These are phyloP conservation scores for Boletus tylopilopsis DNA, from an alignment of 768 basidiomycete species.

Conservation along the genomic window DNA sequence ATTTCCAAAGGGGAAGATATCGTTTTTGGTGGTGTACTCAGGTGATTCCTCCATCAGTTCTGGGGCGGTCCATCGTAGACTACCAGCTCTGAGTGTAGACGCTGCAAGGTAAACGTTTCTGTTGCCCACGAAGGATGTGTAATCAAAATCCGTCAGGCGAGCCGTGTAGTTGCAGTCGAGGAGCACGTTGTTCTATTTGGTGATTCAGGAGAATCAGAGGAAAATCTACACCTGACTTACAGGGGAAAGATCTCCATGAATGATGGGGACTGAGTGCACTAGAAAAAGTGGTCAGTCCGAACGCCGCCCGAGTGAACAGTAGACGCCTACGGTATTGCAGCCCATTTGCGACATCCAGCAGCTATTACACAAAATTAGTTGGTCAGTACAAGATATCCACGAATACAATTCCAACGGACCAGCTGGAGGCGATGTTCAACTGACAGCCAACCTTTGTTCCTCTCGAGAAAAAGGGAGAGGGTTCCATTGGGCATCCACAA, in stretches of 20 bases:
- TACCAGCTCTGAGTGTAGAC: conserved; percentile 30
- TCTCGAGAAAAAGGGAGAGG: neutral
- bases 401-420: neutral
- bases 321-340: conserved; percentile 3
- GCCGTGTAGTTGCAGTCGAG: neutral
- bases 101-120: neutral
- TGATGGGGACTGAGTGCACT: conserved; percentile 12
- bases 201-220: neutral
- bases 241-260: conserved; percentile 14
- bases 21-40: neutral
- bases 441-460: neutral
- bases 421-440: conserved; percentile 3
- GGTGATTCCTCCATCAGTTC: conserved; percentile 12
- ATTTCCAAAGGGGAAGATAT: conserved; percentile 23
- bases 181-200: conserved; percentile 1
- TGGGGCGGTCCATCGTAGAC: conserved; percentile 44
- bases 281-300: neutral
- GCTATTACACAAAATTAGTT: neutral
- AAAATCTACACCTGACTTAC: neutral
- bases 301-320: too few species aligned
- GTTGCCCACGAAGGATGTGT: neutral
- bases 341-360: conserved; percentile 8
- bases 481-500: conserved; percentile 4
- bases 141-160: conserved; percentile 1
- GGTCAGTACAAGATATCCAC: neutral